Conservation (phyloP, 768 basidiomycete species). For the Ramaria sp. region DNA sequence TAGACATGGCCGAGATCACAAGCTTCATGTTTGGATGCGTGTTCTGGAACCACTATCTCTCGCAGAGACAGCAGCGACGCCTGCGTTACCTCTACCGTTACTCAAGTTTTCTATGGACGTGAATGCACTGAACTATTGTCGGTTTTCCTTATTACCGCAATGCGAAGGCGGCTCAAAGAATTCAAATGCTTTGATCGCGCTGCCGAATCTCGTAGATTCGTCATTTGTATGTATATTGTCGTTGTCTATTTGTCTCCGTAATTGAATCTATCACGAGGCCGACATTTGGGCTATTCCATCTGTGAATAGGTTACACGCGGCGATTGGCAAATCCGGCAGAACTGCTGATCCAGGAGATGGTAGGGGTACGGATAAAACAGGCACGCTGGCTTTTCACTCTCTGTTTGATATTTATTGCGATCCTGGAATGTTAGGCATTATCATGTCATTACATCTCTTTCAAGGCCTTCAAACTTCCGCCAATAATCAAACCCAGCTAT, state of each 20-base stretch:
- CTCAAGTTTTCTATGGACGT: conserved; percentile 69
- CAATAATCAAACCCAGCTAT: conserved; percentile 29
- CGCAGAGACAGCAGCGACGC: conserved; percentile 44
- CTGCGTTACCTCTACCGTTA: conserved; percentile 37
- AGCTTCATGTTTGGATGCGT: conserved; percentile 64
- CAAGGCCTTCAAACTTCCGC: conserved; percentile 18
- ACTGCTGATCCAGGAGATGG: conserved; percentile 30
- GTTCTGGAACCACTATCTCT: conserved; percentile 37
- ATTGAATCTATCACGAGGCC: conserved; percentile 35
- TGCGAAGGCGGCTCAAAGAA: conserved; percentile 11
- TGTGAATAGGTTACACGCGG: conserved; percentile 65
- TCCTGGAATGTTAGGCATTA: conserved; percentile 44
- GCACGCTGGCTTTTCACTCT: conserved; percentile 22
- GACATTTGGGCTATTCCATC: conserved; percentile 81
- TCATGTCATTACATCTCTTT: conserved; percentile 75
- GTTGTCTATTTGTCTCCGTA: not conserved
- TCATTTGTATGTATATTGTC: conserved; percentile 42
- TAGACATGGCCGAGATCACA: conserved; percentile 83
- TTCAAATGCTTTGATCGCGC: conserved; percentile 47
- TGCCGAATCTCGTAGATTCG: conserved; percentile 87
- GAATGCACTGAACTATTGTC: conserved; percentile 91
- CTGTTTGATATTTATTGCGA: not conserved
- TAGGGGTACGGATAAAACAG: conserved; percentile 44
- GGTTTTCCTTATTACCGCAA: conserved; percentile 56
- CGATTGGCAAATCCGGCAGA: conserved; percentile 52